phyloP scores from a whole-genome alignment of 2,329 filamentous ascomycete genomes.

The Aspergillus sp. region DNA sequence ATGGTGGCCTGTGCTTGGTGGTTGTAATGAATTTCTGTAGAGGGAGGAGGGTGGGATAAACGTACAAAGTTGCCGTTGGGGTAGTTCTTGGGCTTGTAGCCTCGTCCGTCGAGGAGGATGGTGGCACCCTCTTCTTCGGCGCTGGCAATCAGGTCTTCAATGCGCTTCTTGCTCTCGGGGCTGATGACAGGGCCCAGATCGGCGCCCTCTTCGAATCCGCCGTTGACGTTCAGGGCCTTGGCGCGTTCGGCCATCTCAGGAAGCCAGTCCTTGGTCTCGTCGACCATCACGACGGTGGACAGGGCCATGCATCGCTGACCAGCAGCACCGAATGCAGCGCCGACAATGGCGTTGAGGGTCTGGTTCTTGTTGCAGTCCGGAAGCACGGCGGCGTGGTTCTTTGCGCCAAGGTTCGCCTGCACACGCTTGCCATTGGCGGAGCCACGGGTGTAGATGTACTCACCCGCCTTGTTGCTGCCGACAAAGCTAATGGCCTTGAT shows the following conservation, averaged over 20 bases:
- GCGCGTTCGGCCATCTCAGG: slow-evolving; percentile 62
- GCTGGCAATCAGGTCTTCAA: slow-evolving; percentile 60
- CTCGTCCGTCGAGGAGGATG: slow-evolving; percentile 62
- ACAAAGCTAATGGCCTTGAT: slow-evolving; percentile 71
- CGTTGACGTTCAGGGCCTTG: slow-evolving; percentile 60
- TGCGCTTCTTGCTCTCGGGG: slow-evolving; percentile 62
- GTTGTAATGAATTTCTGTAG: not conserved
- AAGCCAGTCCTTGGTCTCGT: slow-evolving; percentile 65
- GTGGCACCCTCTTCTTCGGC: slow-evolving; percentile 65
- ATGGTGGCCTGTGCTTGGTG: slow-evolving; percentile 1
- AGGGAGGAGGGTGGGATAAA: not conserved
- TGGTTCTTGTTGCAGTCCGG: slow-evolving; percentile 71
- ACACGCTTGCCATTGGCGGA: slow-evolving; percentile 70
- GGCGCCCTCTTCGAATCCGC: slow-evolving; percentile 62
- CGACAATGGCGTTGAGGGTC: slow-evolving; percentile 63
- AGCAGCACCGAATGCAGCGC: slow-evolving; percentile 67
- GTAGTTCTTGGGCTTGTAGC: slow-evolving; percentile 62
- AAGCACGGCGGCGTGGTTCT: slow-evolving; percentile 68
- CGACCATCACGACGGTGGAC: slow-evolving; percentile 64
- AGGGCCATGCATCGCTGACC: slow-evolving; percentile 70
- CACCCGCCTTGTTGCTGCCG: slow-evolving; percentile 66
- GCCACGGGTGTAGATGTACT: slow-evolving; percentile 67
- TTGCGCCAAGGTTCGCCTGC: slow-evolving; percentile 68
- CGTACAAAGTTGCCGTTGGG: slow-evolving; percentile 66
- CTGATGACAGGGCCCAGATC: slow-evolving; percentile 66